Conservation (phyloP, 2,329 filamentous ascomycete genomes). For the Trichoderma pleuroti region DNA sequence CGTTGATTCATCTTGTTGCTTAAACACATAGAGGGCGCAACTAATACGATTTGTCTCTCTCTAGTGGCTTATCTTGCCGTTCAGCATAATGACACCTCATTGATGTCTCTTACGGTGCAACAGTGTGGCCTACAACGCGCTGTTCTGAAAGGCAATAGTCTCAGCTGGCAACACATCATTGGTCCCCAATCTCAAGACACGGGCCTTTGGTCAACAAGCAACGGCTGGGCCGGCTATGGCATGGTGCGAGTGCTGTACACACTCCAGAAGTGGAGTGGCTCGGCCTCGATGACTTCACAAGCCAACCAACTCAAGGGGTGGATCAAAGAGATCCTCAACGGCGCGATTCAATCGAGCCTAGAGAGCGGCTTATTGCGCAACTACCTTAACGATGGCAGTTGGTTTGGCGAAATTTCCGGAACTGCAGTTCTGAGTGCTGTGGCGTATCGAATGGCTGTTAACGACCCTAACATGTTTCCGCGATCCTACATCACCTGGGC, state of each 20-base stretch:
- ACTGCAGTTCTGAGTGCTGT: conserved; percentile 18
- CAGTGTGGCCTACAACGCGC: conserved; percentile 20
- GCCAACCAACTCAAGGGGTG: conserved; percentile 14
- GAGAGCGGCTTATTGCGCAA: conserved; percentile 18
- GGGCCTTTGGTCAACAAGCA: conserved; percentile 21
- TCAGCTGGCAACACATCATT: conserved; percentile 22
- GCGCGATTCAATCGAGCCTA: conserved; percentile 7
- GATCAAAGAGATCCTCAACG: conserved; percentile 22
- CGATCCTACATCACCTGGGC: conserved; percentile 19
- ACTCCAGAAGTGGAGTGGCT: conserved; percentile 19
- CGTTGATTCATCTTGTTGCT: neutral
- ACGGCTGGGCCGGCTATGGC: conserved; percentile 20
- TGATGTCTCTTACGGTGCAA: conserved; percentile 14
- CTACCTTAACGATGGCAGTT: conserved; percentile 19
- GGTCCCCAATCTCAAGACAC: conserved; percentile 21
- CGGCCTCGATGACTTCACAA: neutral
- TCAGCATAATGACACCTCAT: conserved; percentile 9
- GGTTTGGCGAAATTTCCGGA: conserved; percentile 21
- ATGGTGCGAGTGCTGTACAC: conserved; percentile 22
- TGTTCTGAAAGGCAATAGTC: conserved; percentile 16
- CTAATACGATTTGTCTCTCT: neutral
- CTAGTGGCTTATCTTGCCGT: conserved; percentile 13
- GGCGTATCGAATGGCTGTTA: conserved; percentile 21
- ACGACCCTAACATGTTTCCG: conserved; percentile 19
- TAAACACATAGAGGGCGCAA: neutral